Conservation (phyloP, 129 eudicot species). For the Lactuca saligna region DNA sequence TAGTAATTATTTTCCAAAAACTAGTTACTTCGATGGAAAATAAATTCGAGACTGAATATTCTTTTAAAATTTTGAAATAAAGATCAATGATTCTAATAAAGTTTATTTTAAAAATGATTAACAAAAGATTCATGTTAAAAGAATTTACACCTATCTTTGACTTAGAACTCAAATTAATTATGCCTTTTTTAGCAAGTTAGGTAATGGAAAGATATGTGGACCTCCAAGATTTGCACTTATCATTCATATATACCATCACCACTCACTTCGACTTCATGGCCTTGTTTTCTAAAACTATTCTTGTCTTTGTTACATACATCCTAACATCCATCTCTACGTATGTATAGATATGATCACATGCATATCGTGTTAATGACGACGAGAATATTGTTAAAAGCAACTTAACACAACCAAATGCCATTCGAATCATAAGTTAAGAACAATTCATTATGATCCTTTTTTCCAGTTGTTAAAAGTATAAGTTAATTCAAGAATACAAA, state of each 20-base stretch:
- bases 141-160: background rate
- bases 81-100: background rate
- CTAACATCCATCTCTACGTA: background rate
- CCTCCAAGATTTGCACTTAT: conserved; percentile 19
- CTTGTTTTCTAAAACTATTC: background rate
- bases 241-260: conserved; percentile 9
- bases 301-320: background rate
- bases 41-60: too few relatives aligned
- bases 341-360: background rate
- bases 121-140: background rate
- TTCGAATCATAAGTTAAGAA: background rate
- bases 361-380: background rate
- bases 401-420: background rate
- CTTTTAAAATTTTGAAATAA: too few relatives aligned
- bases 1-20: background rate
- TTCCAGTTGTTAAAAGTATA: too few relatives aligned
- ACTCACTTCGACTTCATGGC: conserved; percentile 15
- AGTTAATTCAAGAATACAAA: too few relatives aligned
- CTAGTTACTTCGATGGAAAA: too few relatives aligned
- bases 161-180: background rate
- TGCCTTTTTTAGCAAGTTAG: conserved; percentile 20
- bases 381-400: background rate
- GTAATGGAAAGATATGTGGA: conserved; percentile 29
- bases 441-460: too few relatives aligned
- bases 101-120: too few relatives aligned